Base-by-base conservation (phyloP, 2,329 filamentous ascomycete species). In the Nemania sp. region DNA sequence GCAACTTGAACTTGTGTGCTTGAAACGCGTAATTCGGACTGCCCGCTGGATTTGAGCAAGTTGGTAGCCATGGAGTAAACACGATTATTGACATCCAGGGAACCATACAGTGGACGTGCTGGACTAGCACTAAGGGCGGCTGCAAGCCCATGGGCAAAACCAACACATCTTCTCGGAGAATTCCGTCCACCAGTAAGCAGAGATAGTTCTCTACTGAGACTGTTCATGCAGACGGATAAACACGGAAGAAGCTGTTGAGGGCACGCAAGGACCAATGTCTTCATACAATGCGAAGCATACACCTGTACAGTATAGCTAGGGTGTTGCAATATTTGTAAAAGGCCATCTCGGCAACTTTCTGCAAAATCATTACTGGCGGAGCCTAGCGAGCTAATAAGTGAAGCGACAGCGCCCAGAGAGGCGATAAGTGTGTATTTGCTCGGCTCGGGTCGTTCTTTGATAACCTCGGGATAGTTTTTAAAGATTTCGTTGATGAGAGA, bases 301-400 rank as follows among this genome's bases (percentile, higher is more conserved):
- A 98, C 90, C 77, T 99, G 96, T 1, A 99, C 96, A 4, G 94
- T 96, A 79, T 98, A 98, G 80, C 93, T 98, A 0, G 94, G 93
- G 79, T 99, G 96, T 74, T 97, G 93, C 27, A 98, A 84, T 5
- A 97, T 93, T 78, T 98, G 94, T 45, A 98, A 84, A 35, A 99
- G 83, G 3, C 92, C 92, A 78, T 99, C 96, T 57, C 95, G 89
- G 77, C 93, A 97, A 15, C 86, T 79, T 71, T 99, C 97, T 7
- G 93, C 92, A 73, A 98, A 89, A 61, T 84, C 84, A 69, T 90
- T 92, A 38, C 93, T 88, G 2, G 94, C 94, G 22, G 95, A 95
- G 3, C 94, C 95, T 3, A 99, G 85, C 0, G 89, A 91, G 47
- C 86, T 85, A 68, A 98, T 92, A 38, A 99, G 83, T 3, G 93